These are phyloP conservation scores for Waltergamsia citrina DNA, from an alignment of 2,329 filamentous ascomycete genomes.

Conservation along the genomic window DNA sequence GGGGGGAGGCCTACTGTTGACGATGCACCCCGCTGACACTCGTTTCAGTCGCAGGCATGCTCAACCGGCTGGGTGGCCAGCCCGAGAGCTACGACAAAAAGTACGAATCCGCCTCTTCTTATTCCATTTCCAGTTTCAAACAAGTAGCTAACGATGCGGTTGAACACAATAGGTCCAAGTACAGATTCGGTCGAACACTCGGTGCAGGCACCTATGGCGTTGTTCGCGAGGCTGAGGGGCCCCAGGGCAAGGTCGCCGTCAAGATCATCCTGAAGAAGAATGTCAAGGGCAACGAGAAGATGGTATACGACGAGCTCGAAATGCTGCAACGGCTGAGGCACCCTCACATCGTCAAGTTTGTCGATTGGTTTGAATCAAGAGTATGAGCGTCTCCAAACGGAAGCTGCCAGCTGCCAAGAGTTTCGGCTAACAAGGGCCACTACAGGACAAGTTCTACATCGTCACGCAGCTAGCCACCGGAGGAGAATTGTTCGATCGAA, in stretches of 20 bases:
- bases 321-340: constrained; percentile 89
- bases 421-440: too few relatives aligned
- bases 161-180: constrained; percentile 56
- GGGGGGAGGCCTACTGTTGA: too few relatives aligned
- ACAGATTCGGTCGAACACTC: constrained; percentile 85
- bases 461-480: constrained; percentile 93
- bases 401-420: not conserved
- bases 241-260: constrained; percentile 78
- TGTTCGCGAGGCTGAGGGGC: constrained; percentile 85
- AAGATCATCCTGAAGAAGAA: constrained; percentile 99
- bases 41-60: constrained; percentile 70
- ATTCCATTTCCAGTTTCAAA: not conserved
- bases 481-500: constrained; percentile 94
- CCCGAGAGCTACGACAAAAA: constrained; percentile 99
- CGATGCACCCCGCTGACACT: too few relatives aligned
- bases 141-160: constrained; percentile 12
- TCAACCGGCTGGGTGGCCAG: constrained; percentile 93
- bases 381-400: constrained; percentile 38
- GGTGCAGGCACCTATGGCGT: constrained; percentile 98
- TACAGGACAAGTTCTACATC: constrained; percentile 98
- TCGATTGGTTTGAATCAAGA: constrained; percentile 98
- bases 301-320: constrained; percentile 95
- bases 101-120: constrained; percentile 32
- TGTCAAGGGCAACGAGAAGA: constrained; percentile 94
- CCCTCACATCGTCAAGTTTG: constrained; percentile 92